Base-by-base conservation (phyloP, 2,329 filamentous ascomycete genomes). In the Trichoderma harzianum region DNA sequence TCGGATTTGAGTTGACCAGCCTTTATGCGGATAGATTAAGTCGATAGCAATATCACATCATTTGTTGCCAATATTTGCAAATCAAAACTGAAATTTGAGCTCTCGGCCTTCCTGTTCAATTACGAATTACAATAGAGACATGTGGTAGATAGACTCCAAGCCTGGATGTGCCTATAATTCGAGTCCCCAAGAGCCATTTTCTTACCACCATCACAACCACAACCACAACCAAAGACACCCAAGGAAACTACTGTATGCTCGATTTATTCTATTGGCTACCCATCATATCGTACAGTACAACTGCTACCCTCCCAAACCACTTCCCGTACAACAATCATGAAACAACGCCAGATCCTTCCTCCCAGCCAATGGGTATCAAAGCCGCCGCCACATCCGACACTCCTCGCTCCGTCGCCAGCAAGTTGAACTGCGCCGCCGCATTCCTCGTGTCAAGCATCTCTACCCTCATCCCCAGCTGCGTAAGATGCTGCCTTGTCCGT, bases 391-490 rank as follows among this genome's bases (percentile, higher is more conserved):
- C 90, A 77, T 95, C 92, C 24, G 90, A 87, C 7, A 96, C 90
- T 1, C 96, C 95, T 66, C 96, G 86, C 84, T 99, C 96, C 21
- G 94, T 98, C n/a, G 94, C 95, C 69, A 99, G 84, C 77, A 99
- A 80, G 79, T 99, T 99, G 81, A 96, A 99, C 80, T 98, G 94
- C 39, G 95, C 92, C 1, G 95, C 93, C 10, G 96, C 96, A 82
- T 98, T 98, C 74, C 94, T 87, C 36, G 96, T 98, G 82, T 98
- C 96, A 78, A 95, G 88, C 4, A 98, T 87, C 78, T 99, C 96
- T 6, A 98, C 86, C 71, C 93, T 87, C 76, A 98, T 92, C 0
- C 96, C 96, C 55, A 98, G 82, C 34, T 88, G 87, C 73, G 91
- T 92, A 71, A 99, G 89, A 76, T 90, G 86, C 72, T 86, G 86